A percentile compares a stretch with the other conserved stretches of the same genome.
Evolutionary conservation across 2,329 filamentous ascomycete species (phyloP).

Genomic region (Sordariomycetes sp.): DNA sequence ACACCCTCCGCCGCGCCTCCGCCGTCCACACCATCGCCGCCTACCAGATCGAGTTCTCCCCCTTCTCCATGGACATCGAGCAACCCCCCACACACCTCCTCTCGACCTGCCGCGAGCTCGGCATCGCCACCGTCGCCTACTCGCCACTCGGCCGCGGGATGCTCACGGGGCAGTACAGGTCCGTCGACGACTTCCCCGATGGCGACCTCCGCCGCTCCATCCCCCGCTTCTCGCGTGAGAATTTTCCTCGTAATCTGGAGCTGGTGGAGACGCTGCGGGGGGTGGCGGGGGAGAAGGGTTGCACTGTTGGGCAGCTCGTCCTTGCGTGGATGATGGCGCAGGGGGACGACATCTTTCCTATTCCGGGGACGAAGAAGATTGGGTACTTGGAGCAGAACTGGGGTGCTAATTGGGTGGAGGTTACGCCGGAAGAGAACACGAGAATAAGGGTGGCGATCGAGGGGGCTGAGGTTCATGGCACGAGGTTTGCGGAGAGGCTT

Average conservation of each 20-base stretch:
- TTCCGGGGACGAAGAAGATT: conserved; percentile 36
- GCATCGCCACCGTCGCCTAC: conserved; percentile 45
- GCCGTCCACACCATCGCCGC: conserved; percentile 38
- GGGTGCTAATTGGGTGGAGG: conserved; percentile 10
- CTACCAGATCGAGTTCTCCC: conserved; percentile 43
- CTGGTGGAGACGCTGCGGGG: conserved; percentile 37
- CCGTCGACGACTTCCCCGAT: conserved; percentile 28
- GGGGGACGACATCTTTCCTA: conserved; percentile 49
- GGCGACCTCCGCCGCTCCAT: conserved; percentile 10
- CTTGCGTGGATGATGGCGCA: conserved; percentile 55
- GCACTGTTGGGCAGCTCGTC: conserved; percentile 45
- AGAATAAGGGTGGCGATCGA: too few species aligned
- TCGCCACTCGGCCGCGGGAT: conserved; percentile 49
- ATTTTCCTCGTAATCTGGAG: conserved; percentile 36
- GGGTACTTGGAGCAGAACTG: conserved; percentile 36
- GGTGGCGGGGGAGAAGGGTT: conserved; percentile 41
- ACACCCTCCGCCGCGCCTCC: conserved; percentile 32
- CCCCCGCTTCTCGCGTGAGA: conserved; percentile 14
- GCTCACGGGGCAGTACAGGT: conserved; percentile 37
- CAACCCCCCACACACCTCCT: conserved; percentile 33
- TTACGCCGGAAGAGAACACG: too few species aligned
- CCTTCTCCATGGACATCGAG: conserved; percentile 49
- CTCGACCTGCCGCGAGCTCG: conserved; percentile 45
- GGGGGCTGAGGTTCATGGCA: conserved; percentile 8
- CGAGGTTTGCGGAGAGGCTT: too few species aligned